Evolutionary conservation across 371 early-diverging fungal species (phyloP).

Genomic region (Mucor circinelloides): DNA sequence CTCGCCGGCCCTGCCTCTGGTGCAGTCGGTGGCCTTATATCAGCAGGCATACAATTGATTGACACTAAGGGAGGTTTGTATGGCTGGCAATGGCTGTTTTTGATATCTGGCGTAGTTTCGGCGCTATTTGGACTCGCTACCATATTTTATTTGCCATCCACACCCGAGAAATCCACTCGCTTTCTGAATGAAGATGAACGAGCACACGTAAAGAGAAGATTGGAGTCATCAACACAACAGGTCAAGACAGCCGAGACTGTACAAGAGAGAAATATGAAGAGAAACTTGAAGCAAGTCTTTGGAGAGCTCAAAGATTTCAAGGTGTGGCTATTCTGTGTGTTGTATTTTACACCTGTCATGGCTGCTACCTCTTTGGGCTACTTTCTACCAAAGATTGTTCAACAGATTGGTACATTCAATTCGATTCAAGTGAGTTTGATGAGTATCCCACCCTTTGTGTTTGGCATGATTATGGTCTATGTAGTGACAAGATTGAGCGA

Average conservation of each 20-base stretch:
- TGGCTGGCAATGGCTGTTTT: constrained; percentile 55
- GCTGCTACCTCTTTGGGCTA: constrained; percentile 54
- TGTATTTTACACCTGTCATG: constrained; percentile 57
- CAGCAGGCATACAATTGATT: constrained; percentile 48
- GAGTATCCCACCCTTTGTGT: constrained; percentile 52
- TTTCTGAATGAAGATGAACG: constrained; percentile 47
- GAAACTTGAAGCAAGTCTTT: constrained; percentile 23
- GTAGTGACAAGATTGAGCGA: constrained; percentile 42
- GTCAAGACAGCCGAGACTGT: constrained; percentile 1
- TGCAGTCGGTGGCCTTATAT: constrained; percentile 53
- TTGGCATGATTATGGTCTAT: constrained; percentile 48
- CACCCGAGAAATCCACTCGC: constrained; percentile 40
- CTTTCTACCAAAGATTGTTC: constrained; percentile 51
- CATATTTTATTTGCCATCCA: constrained; percentile 43
- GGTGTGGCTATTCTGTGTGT: constrained; percentile 45
- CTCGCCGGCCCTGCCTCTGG: constrained; percentile 52
- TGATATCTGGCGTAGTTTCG: constrained; percentile 43
- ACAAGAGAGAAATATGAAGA: constrained; percentile 12
- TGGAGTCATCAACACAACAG: constrained; percentile 2
- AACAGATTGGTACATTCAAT: constrained; percentile 43
- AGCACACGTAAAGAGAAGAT: constrained; percentile 21
- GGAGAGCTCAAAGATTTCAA: constrained; percentile 41
- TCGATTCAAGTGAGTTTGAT: constrained; percentile 53
- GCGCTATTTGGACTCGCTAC: constrained; percentile 45
- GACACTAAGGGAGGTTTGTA: constrained; percentile 45